phyloP scores from a whole-genome alignment of 2,329 filamentous ascomycete genomes.

The Dryadomyces quercus-mongolicae region DNA sequence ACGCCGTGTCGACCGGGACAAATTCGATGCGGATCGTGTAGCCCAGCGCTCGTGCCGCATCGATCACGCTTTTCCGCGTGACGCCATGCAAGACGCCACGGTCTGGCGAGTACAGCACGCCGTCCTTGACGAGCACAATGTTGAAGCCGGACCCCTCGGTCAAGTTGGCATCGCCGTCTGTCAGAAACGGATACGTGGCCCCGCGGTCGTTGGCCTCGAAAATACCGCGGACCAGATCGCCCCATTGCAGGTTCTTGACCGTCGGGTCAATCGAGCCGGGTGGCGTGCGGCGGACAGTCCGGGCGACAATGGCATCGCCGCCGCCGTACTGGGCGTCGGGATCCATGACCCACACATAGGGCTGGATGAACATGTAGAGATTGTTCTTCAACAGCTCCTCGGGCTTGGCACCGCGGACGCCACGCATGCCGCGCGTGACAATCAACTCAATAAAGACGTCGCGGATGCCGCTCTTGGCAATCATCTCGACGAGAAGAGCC shows the following conservation, averaged over 20 bases:
- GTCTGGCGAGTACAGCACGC: slow-evolving; percentile 30
- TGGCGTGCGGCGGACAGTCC: slow-evolving; percentile 16
- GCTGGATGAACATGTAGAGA: slow-evolving; percentile 34
- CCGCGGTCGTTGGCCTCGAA: slow-evolving; percentile 34
- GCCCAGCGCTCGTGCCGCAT: slow-evolving; percentile 22
- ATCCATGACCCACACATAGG: slow-evolving; percentile 38
- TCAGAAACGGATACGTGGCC: slow-evolving; percentile 34
- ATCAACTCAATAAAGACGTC: slow-evolving; percentile 39
- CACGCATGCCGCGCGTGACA: slow-evolving; percentile 34
- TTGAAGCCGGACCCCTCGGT: slow-evolving; percentile 33
- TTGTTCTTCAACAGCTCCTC: slow-evolving; percentile 24
- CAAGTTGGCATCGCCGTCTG: slow-evolving; percentile 34
- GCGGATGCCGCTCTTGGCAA: slow-evolving; percentile 29
- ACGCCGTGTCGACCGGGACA: slow-evolving; percentile 28
- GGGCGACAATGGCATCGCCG: slow-evolving; percentile 27
- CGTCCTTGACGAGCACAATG: slow-evolving; percentile 31
- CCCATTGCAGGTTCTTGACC: slow-evolving; percentile 40
- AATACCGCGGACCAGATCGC: slow-evolving; percentile 28
- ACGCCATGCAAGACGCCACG: slow-evolving; percentile 35
- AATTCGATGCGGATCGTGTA: slow-evolving; percentile 25
- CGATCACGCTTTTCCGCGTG: slow-evolving; percentile 34
- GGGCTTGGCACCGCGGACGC: slow-evolving; percentile 23
- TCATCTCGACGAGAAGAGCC: slow-evolving; percentile 29
- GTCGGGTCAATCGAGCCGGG: slow-evolving; percentile 36
- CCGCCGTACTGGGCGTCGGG: slow-evolving; percentile 30